A percentile compares a stretch with the other conserved stretches of the same genome.
Conservation (phyloP, 2,329 filamentous ascomycete species). For the Botrytis byssoidea region DNA sequence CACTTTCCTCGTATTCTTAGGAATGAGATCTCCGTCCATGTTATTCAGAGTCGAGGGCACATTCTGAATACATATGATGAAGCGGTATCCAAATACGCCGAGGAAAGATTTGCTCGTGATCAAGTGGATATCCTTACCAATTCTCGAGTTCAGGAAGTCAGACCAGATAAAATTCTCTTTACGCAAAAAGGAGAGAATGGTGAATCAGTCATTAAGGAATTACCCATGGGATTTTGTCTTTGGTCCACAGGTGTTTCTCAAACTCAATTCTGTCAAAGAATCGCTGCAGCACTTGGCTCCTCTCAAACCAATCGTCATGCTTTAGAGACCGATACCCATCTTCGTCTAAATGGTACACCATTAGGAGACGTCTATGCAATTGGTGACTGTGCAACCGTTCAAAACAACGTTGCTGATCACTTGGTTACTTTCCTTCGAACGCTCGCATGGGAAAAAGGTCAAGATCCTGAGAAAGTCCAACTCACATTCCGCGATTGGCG, state of each 20-base stretch:
- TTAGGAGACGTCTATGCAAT: conserved; percentile 95
- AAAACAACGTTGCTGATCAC: conserved; percentile 94
- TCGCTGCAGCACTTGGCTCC: conserved; percentile 74
- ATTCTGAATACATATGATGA: conserved; percentile 99
- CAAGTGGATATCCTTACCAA: conserved; percentile 91
- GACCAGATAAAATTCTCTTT: conserved; percentile 80
- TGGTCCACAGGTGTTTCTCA: conserved; percentile 97
- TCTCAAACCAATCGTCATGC: conserved; percentile 85
- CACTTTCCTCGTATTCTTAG: conserved; percentile 87
- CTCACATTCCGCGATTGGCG: conserved; percentile 89
- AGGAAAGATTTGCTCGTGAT: conserved; percentile 86
- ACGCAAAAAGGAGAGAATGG: conserved; percentile 76
- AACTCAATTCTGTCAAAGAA: conserved; percentile 71
- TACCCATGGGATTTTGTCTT: conserved; percentile 92
- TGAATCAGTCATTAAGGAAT: conserved; percentile 78
- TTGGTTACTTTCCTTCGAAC: conserved; percentile 86
- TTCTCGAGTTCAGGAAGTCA: conserved; percentile 87
- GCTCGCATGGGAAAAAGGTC: conserved; percentile 87
- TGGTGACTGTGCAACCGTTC: conserved; percentile 92
- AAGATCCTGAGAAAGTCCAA: conserved; percentile 83
- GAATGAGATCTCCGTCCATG: conserved; percentile 95
- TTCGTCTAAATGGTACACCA: conserved; percentile 83
- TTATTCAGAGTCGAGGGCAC: conserved; percentile 91
- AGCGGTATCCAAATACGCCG: conserved; percentile 85
- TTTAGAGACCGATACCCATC: conserved; percentile 89